Evolutionary conservation across 352 stramenopile species (phyloP), one percentile per base, ranked within the genome.

Genomic region (Halophytophthora polymorphica): DNA sequence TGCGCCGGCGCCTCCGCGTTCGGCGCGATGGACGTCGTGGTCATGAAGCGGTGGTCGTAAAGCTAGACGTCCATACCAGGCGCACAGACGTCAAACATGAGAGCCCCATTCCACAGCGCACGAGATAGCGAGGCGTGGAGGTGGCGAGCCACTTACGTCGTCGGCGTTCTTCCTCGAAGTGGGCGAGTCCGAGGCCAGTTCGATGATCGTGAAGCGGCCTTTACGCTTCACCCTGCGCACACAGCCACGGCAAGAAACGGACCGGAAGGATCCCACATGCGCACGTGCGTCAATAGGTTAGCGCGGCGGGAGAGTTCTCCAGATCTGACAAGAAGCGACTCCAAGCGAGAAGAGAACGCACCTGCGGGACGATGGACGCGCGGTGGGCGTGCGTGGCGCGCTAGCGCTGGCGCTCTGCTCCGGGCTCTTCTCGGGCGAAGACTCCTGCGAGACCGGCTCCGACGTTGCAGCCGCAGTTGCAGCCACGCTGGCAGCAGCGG

Each of bases 171-270:
- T 75, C 31, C 66, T 67, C 3, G 73, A 81, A 12, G 68, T 71
- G 14, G 77, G 73, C 15, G 80, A 82, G 56, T 86, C 74, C 14
- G 64, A 82, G 25, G 79, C 68, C 29, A 90, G 61, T 52, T 92
- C 81, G 38, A 88, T 92, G 63, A 92, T 92, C 44, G 81, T 92
- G 56, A 92, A 92, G n/a, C 81, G 78, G 5, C 81, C 80, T 61
- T 82, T 84, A 39, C 71, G 81, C 66, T 86, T 87, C n/a, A 87
- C 65, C 23, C 77, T 83, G 45, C 49, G 37, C 15, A 21, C 25
- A 8, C 8, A 31, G 4, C 4, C 4, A 31, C 25, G 8, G 25
- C 25, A 21, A 48, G 53, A 62, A 54, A 34, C 40, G 6, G 34
- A 43, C 17, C 19, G 25, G 39, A 13, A 38, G 25, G 37, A 15